A percentile compares a stretch with the other conserved stretches of the same genome.
Evolutionary conservation across 2,329 filamentous ascomycete genomes (phyloP).

Genomic region (Trichoderma guizhouense): DNA sequence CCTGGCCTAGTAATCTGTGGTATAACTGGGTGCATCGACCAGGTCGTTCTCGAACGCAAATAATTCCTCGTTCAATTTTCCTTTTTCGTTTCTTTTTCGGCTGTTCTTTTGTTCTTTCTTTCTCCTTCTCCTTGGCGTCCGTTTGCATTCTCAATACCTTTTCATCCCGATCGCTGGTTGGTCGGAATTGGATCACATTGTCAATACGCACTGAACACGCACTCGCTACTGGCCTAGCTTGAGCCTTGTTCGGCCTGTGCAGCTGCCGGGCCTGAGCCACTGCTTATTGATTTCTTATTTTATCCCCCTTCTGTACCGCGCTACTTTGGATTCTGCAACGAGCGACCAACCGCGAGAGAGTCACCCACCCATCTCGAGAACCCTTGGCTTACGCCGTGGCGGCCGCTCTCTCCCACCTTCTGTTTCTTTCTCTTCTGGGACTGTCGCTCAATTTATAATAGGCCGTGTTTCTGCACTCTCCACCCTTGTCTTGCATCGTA

Average conservation of each 20-base stretch:
- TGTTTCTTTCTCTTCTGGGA: neutral
- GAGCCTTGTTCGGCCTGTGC: neutral
- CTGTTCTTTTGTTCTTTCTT: neutral
- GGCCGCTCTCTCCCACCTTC: neutral
- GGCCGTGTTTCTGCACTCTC: neutral
- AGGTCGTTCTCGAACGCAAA: neutral
- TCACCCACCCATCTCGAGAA: neutral
- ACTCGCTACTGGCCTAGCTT: neutral
- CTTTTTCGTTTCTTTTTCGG: neutral
- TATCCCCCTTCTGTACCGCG: neutral
- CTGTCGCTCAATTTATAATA: neutral
- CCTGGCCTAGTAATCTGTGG: neutral
- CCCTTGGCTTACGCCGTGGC: constrained; percentile 1
- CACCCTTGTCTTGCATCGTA: neutral
- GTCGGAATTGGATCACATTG: neutral
- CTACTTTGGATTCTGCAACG: neutral
- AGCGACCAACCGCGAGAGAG: neutral
- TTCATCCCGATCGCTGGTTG: neutral
- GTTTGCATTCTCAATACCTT: neutral
- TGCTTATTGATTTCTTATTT: constrained; percentile 9
- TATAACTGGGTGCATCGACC: neutral
- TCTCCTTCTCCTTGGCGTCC: neutral
- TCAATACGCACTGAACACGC: too few species aligned
- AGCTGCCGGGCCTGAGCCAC: neutral
- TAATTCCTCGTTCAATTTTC: neutral